Base-by-base conservation (phyloP, 768 basidiomycete genomes). In the Agrocybe pediades region DNA sequence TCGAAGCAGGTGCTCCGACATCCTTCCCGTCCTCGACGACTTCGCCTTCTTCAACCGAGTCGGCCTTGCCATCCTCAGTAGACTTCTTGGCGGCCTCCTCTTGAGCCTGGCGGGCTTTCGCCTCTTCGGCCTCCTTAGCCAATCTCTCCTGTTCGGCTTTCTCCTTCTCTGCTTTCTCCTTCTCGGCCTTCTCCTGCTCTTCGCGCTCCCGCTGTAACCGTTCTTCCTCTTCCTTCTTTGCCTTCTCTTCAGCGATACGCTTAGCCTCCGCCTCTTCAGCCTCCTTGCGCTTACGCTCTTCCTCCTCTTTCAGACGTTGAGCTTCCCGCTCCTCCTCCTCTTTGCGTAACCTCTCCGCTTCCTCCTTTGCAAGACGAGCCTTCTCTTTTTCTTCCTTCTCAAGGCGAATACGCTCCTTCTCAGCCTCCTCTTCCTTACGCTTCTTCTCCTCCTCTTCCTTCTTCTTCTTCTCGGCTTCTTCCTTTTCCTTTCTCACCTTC, bases 301-400 rank as follows among this genome's bases (percentile, higher is more conserved):
- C 71, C 47, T 72, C 70, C 50, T 73, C 67, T 39, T 62, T 62
- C 36, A 70, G 68, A 54, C 64, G 70, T 57, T 70, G 71, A 41
- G 71, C 73, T 54, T 75, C 72, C 41, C 68, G 56, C 53, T 68
- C 65, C 43, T 65, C 68, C 16, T 54, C 83, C 70, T 87, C 84
- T 54, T 87, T 76, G 39, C 67, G 62, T 41, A 59, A 51, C 20
- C 64, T 62, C 36, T 69, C 70, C 41, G 59, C 63, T 56, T 67
- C 63, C 53, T 67, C 75, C 30, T 70, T 63, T 50, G 63, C 69
- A 40, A 74, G 62, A 27, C 67, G 68, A 51, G 72, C 70, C 59
- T 67, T 69, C 62, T 71, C 75, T 71, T 62, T 68, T 67, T 75
- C 76, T 60, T 71, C 82, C 23, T 81, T 78, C 48, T 83, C 79